phyloP scores from a whole-genome alignment of 2,329 filamentous ascomycete genomes.

The Aspergillus brunneoviolaceus region DNA sequence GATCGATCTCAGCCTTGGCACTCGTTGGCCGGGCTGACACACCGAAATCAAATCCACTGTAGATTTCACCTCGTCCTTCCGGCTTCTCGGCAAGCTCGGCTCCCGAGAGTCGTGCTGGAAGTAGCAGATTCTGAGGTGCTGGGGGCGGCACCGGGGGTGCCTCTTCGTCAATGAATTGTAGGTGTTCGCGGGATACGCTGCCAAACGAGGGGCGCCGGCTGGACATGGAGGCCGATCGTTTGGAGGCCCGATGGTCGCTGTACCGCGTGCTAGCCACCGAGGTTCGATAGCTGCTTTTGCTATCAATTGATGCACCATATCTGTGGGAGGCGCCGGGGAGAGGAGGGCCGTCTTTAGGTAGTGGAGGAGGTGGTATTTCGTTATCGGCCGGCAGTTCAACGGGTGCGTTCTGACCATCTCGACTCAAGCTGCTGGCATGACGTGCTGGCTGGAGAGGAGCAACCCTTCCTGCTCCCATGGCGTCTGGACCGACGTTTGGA shows the following conservation, averaged over 20 bases:
- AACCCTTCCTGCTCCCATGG: constrained; percentile 21
- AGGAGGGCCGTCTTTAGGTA: constrained; percentile 11
- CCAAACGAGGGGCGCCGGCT: constrained; percentile 33
- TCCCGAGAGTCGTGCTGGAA: constrained; percentile 22
- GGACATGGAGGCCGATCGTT: constrained; percentile 34
- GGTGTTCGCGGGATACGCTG: constrained; percentile 31
- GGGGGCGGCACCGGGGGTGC: constrained; percentile 34
- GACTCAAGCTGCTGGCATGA: constrained; percentile 9
- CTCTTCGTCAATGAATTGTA: constrained; percentile 34
- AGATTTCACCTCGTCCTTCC: constrained; percentile 23
- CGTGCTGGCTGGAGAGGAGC: constrained; percentile 21
- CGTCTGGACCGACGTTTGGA: constrained; percentile 23
- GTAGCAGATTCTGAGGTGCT: constrained; percentile 20
- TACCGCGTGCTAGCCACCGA: constrained; percentile 42
- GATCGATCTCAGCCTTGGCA: constrained; percentile 11
- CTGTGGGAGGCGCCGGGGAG: constrained; percentile 15
- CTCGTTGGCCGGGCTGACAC: constrained; percentile 12
- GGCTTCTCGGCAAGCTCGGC: constrained; percentile 23
- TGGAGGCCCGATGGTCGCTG: constrained; percentile 26
- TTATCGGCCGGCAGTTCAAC: constrained; percentile 9
- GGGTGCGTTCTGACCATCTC: constrained; percentile 11
- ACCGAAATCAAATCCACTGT: constrained; percentile 34
- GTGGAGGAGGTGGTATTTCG: constrained; percentile 10
- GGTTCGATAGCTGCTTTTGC: constrained; percentile 42
- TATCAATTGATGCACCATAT: constrained; percentile 32